Base-by-base conservation (phyloP, 345 rosid species). In the Punica granatum region DNA sequence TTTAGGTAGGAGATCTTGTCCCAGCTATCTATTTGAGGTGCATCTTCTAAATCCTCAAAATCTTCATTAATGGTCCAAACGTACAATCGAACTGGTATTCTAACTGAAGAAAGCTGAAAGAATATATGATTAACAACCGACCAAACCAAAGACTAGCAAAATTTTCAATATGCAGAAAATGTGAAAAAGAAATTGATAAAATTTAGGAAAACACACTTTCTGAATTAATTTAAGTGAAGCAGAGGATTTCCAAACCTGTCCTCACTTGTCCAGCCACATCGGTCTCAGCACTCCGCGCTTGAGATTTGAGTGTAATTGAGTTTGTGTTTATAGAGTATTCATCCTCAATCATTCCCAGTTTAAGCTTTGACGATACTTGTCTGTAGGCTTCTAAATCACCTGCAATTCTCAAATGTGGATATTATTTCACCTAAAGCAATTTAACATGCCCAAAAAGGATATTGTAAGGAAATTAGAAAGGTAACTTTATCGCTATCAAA, bases 21-120 rank as follows among this genome's bases (percentile, higher is more conserved):
- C 99, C 99, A 94, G 43, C 79, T 77, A 73, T 86, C 92, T 46
- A 88, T 69, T 71, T 63, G 79, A 18, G 85, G 83, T 26, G 78
- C 72, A 78, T 84, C 92, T 72, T 88, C 96, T 64, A 84, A 72
- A 73, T 88, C 84, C 79, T 85, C 89, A 72, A 84, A 85, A 77
- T 89, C 82, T 72, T 80, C 75, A 31, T 69, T 75, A 19, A 84
- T 72, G 67, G 70, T 75, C 80, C 86, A 71, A 60, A 94, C 80
- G 72, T 91, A 89, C 72, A 94, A 70, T 68, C 97, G 86, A 69
- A 94, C 88, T 23, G 97, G 95, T 76, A 89, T 74, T 77, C 87
- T 88, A 41, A 83, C 99, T 90, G 86, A 63, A n/a, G 70, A 49
- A 43, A 71, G 33, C 26, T 49, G 21, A 72, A 58, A 28, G 35